A percentile compares a stretch with the other conserved stretches of the same genome.
Evolutionary conservation across 257 asterid species (phyloP).

Genomic region (Lithospermum erythrorhizon): DNA sequence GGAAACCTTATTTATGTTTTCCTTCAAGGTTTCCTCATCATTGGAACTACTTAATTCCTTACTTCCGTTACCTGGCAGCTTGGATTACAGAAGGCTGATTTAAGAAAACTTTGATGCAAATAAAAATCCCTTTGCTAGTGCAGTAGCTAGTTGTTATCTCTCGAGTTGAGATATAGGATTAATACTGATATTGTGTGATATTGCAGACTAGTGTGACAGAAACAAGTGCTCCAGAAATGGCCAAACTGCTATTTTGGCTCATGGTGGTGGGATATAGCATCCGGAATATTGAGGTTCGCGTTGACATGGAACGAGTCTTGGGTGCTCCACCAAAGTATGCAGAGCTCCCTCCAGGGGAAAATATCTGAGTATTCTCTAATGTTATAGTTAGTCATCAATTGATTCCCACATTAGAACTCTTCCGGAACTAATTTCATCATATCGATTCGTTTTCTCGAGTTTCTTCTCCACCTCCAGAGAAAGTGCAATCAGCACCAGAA

Average conservation of each 20-base stretch:
- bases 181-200: background rate
- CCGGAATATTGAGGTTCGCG: conserved; percentile 90
- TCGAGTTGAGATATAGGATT: background rate
- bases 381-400: background rate
- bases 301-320: conserved; percentile 94
- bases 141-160: background rate
- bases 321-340: conserved; percentile 74
- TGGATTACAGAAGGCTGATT: no score
- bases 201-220: conserved; percentile 79
- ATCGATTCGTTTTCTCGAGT: no score
- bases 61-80: no score
- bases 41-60: no score
- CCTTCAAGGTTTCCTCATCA: no score
- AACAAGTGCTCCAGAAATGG: conserved; percentile 86
- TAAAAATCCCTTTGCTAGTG: background rate
- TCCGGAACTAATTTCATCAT: no score
- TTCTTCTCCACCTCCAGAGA: no score
- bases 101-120: background rate
- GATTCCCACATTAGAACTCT: no score
- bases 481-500: no score
- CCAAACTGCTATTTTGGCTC: conserved; percentile 91
- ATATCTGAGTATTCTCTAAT: conserved; percentile 13
- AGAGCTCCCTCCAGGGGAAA: conserved; percentile 94
- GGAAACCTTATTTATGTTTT: no score
- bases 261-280: conserved; percentile 98